A percentile compares a stretch with the other conserved stretches of the same genome.
phyloP scores from a whole-genome alignment of 2,329 filamentous ascomycete genomes.

The Biscogniauxia sp. region DNA sequence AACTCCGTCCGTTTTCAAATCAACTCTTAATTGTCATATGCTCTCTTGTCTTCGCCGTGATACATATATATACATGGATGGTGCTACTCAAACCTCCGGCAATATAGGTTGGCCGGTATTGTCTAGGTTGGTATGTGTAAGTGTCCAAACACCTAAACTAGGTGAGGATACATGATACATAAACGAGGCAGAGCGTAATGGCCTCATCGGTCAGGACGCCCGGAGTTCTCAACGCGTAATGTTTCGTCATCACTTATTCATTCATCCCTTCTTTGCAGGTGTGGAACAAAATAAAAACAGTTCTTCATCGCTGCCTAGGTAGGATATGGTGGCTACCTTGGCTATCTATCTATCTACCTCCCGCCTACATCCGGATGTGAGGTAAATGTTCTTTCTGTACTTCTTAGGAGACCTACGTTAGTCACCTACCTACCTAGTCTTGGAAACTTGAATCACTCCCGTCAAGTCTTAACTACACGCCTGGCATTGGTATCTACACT shows the following conservation, averaged over 20 bases:
- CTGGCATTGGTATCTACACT: background rate
- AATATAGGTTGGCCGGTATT: background rate
- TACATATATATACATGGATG: background rate
- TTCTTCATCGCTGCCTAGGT: background rate
- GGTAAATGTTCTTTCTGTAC: too few species aligned
- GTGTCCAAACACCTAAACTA: background rate
- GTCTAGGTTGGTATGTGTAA: background rate
- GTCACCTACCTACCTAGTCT: too few species aligned
- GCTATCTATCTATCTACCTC: background rate
- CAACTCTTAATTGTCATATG: background rate
- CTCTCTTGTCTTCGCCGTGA: background rate
- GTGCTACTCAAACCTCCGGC: conserved; percentile 6
- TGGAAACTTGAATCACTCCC: background rate
- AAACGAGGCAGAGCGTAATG: conserved; percentile 9
- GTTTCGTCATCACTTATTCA: conserved; percentile 25
- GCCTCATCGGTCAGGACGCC: conserved; percentile 3
- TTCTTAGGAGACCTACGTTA: too few species aligned
- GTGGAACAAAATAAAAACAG: background rate
- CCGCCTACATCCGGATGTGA: too few species aligned
- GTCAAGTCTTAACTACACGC: background rate
- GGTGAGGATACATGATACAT: conserved; percentile 11
- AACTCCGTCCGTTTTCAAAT: background rate
- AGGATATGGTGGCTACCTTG: background rate
- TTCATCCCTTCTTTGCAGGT: background rate
- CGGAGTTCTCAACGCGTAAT: conserved; percentile 20